Evolutionary conservation across 345 rosid species (phyloP).

Genomic region (Salix caprea): DNA sequence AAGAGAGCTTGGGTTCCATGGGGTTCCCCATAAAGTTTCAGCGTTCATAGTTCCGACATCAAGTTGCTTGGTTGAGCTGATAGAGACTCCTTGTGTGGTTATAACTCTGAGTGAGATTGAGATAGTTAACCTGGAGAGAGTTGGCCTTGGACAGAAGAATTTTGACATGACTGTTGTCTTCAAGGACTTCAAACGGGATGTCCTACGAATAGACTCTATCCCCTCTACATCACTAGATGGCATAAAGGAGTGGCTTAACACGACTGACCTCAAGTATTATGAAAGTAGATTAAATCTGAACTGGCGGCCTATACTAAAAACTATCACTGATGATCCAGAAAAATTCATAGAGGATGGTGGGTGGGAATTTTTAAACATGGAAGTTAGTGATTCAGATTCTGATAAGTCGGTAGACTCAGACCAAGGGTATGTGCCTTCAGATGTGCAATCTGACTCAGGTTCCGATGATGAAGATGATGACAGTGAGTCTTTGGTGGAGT

Average conservation of each 20-base stretch:
- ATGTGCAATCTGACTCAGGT: slow-evolving; percentile 64
- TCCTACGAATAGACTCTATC: slow-evolving; percentile 75
- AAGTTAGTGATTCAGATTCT: slow-evolving; percentile 82
- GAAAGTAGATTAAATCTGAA: slow-evolving; percentile 92
- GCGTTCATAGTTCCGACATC: slow-evolving; percentile 88
- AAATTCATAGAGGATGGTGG: slow-evolving; percentile 83
- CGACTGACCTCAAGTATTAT: slow-evolving; percentile 81
- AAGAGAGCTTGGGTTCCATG: slow-evolving; percentile 92
- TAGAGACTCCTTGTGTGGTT: slow-evolving; percentile 78
- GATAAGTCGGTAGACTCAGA: slow-evolving; percentile 78
- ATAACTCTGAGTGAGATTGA: slow-evolving; percentile 84
- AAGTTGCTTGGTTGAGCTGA: slow-evolving; percentile 79
- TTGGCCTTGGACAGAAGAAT: slow-evolving; percentile 86
- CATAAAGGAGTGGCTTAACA: slow-evolving; percentile 93
- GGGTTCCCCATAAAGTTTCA: slow-evolving; percentile 76
- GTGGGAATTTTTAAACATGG: slow-evolving; percentile 89
- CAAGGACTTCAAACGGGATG: slow-evolving; percentile 91
- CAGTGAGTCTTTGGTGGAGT: slow-evolving; percentile 73
- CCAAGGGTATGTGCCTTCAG: slow-evolving; percentile 86
- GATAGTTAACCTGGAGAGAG: slow-evolving; percentile 94
- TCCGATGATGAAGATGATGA: slow-evolving; percentile 60
- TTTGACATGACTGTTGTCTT: slow-evolving; percentile 89
- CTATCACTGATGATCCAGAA: slow-evolving; percentile 83
- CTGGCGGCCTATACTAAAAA: slow-evolving; percentile 89
- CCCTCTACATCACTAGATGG: slow-evolving; percentile 74